Conservation (phyloP, 2,329 filamentous ascomycete species). For the Aureobasidium sp. region DNA sequence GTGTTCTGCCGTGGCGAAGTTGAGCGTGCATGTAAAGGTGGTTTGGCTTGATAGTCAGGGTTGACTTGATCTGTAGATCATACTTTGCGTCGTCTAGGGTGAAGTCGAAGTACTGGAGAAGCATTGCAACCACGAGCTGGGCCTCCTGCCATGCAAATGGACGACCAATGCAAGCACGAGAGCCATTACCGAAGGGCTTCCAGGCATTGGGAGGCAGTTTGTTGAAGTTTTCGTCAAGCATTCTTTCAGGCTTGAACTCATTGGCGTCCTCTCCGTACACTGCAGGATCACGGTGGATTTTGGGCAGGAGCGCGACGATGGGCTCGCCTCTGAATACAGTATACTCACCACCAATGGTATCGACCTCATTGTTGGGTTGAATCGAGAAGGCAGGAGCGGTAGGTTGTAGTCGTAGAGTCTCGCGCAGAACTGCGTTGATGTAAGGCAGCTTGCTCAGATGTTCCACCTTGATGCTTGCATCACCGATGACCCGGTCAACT, state of each 20-base stretch:
- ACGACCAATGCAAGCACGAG: slow-evolving; percentile 61
- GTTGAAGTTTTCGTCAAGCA: slow-evolving; percentile 61
- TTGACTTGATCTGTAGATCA: slow-evolving; percentile 45
- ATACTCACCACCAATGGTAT: slow-evolving; percentile 54
- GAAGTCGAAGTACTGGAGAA: slow-evolving; percentile 66
- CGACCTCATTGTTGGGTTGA: slow-evolving; percentile 40
- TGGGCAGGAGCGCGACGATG: slow-evolving; percentile 42
- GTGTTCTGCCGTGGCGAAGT: slow-evolving; percentile 42
- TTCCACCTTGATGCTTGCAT: slow-evolving; percentile 47
- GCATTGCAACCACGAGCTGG: slow-evolving; percentile 50
- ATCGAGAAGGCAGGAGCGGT: slow-evolving; percentile 52
- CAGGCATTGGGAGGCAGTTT: slow-evolving; percentile 25
- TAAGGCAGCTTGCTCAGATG: slow-evolving; percentile 59
- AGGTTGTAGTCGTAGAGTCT: slow-evolving; percentile 52
- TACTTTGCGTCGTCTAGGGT: slow-evolving; percentile 53
- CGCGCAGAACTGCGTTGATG: slow-evolving; percentile 55
- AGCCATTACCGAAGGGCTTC: slow-evolving; percentile 63
- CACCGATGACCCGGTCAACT: slow-evolving; percentile 56
- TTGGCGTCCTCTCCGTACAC: slow-evolving; percentile 58
- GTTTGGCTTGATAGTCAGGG: slow-evolving; percentile 55
- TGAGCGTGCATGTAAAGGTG: slow-evolving; percentile 54
- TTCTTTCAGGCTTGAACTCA: slow-evolving; percentile 61
- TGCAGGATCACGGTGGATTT: slow-evolving; percentile 52
- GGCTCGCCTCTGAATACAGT: slow-evolving; percentile 44
- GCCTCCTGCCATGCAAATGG: slow-evolving; percentile 69